Conservation (phyloP, 306 rosid genomes). For the apple (Malus domestica) region ASM211411v1 NC_041803.1:12438001-12438500, state of each 20-base stretch:
- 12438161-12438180: slow-evolving; percentile 19
- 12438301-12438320: neutral
- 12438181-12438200: slow-evolving; percentile 34
- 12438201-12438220: slow-evolving; percentile 43
- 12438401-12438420: slow-evolving; percentile 46
- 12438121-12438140: slow-evolving; percentile 38
- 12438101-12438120: slow-evolving; percentile 33
- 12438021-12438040: neutral
- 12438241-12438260: neutral
- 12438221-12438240: slow-evolving; percentile 38
- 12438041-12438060: neutral
- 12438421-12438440: slow-evolving; percentile 35
- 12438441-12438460: slow-evolving; percentile 53
- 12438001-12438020: neutral
- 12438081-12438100: slow-evolving; percentile 15
- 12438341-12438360: slow-evolving; percentile 57
- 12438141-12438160: slow-evolving; percentile 16
- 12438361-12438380: slow-evolving; percentile 53
- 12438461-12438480: slow-evolving; percentile 35
- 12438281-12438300: neutral
- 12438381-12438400: slow-evolving; percentile 43
- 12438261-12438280: neutral
- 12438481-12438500: slow-evolving; percentile 37
- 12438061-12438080: neutral
- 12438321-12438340: neutral